Evolutionary conservation across 306 rosid species (phyloP).

Genomic region (Quillaja saponaria): DNA sequence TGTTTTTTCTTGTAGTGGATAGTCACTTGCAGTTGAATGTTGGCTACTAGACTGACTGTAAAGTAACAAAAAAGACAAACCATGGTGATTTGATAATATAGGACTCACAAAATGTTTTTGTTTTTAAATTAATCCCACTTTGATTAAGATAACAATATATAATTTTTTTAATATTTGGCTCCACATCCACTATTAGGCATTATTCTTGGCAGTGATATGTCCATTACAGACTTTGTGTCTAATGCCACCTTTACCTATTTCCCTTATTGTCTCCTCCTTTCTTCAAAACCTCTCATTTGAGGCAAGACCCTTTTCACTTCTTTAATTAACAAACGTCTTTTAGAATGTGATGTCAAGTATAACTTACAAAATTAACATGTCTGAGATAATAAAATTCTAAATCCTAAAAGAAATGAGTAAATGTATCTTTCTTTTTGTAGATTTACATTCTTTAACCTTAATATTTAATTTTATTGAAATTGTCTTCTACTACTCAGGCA

Average conservation of each 20-base stretch:
- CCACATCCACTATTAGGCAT: constrained; percentile 40
- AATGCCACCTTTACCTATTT: constrained; percentile 57
- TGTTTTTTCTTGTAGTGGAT: no score
- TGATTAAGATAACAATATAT: constrained; percentile 24
- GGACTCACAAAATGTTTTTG: background rate
- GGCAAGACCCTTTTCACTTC: constrained; percentile 3
- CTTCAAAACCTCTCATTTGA: constrained; percentile 48
- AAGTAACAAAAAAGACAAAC: constrained; percentile 20
- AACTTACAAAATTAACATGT: constrained; percentile 54
- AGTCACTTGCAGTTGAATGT: constrained; percentile 12
- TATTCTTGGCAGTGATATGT: constrained; percentile 57
- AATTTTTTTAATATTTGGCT: constrained; percentile 25
- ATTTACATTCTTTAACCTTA: constrained; percentile 20
- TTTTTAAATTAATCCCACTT: constrained; percentile 35
- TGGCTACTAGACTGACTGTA: constrained; percentile 4
- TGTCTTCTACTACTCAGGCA: constrained; percentile 69
- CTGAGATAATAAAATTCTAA: constrained; percentile 37
- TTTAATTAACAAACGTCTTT: constrained; percentile 34
- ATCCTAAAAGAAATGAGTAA: constrained; percentile 48
- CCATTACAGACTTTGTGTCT: constrained; percentile 51
- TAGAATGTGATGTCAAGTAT: constrained; percentile 67
- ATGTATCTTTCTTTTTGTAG: constrained; percentile 40
- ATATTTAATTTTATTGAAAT: constrained; percentile 35
- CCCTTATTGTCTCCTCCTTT: constrained; percentile 42
- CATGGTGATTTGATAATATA: constrained; percentile 5